A percentile compares a stretch with the other conserved stretches of the same genome.
Conservation (phyloP, 306 rosid species). For the Citrullus amarus region DNA sequence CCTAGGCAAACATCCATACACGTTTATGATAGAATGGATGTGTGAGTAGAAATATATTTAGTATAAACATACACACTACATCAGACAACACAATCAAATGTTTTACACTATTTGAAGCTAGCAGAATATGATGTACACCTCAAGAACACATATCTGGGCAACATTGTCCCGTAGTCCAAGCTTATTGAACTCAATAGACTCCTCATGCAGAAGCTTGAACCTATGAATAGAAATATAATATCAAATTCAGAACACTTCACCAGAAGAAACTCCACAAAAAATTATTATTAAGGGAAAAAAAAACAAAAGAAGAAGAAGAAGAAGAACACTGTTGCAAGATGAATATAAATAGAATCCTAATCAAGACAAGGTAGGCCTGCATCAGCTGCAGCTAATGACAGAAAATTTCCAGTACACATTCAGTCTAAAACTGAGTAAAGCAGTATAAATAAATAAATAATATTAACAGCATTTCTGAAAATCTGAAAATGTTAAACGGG, state of each 20-base stretch:
- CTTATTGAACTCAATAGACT: constrained; percentile 66
- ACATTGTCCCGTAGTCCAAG: constrained; percentile 95
- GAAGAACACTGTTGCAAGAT: background rate
- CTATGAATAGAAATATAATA: constrained; percentile 22
- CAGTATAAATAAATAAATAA: background rate
- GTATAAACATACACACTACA: background rate
- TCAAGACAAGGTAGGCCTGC: background rate
- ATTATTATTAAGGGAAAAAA: no score
- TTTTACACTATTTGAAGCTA: background rate
- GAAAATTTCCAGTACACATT: background rate
- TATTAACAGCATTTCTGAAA: no score
- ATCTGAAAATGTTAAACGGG: no score
- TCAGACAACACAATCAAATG: background rate
- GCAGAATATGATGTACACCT: constrained; percentile 34
- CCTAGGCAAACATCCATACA: background rate
- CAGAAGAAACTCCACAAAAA: background rate
- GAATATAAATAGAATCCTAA: background rate
- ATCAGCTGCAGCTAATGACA: background rate
- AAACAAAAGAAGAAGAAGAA: no score
- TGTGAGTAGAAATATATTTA: background rate
- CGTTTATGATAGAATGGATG: background rate
- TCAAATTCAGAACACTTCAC: background rate
- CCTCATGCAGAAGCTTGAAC: constrained; percentile 73
- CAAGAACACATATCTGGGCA: constrained; percentile 80
- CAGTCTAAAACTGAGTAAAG: background rate